phyloP scores from a whole-genome alignment of 306 rosid genomes.

The Neltuma alba region DNA sequence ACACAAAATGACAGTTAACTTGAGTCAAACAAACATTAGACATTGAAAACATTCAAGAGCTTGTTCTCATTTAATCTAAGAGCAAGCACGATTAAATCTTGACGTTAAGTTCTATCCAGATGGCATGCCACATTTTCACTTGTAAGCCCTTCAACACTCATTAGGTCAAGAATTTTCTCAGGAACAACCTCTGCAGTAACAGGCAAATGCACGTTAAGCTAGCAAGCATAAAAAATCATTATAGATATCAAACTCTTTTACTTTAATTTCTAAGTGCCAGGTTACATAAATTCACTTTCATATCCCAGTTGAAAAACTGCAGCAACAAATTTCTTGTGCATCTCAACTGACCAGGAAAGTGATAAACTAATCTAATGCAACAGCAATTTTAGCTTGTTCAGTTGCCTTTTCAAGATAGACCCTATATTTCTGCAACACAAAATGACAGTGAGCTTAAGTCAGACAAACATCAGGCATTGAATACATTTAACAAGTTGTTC shows the following conservation, averaged over 20 bases:
- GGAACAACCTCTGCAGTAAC: conserved; percentile 79
- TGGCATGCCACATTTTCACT: conserved; percentile 95
- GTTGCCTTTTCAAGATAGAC: conserved; percentile 49
- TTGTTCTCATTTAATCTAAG: not conserved
- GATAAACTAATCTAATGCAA: conserved; percentile 43
- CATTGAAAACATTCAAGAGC: not conserved
- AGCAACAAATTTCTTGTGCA: conserved; percentile 73
- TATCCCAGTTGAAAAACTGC: conserved; percentile 70
- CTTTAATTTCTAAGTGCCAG: conserved; percentile 2
- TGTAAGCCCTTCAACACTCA: conserved; percentile 89
- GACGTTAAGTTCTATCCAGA: conserved; percentile 37
- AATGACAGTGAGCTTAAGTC: conserved; percentile 21
- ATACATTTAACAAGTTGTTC: not conserved
- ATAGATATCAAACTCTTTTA: too few relatives aligned
- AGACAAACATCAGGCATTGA: not conserved
- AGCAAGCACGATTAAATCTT: not conserved
- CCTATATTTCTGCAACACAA: conserved; percentile 68
- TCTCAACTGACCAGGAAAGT: conserved; percentile 72
- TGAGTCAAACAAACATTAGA: not conserved
- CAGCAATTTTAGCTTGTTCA: conserved; percentile 41
- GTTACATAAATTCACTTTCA: conserved; percentile 64
- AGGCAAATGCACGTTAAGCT: conserved; percentile 17
- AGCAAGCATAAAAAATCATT: too few relatives aligned
- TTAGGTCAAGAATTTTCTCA: conserved; percentile 77
- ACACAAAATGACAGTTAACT: conserved; percentile 26